Percentiles rank a stretch among this genome's conserved stretches.
phyloP scores from a whole-genome alignment of 257 asterid genomes.

The Salvia miltiorrhiza region DNA sequence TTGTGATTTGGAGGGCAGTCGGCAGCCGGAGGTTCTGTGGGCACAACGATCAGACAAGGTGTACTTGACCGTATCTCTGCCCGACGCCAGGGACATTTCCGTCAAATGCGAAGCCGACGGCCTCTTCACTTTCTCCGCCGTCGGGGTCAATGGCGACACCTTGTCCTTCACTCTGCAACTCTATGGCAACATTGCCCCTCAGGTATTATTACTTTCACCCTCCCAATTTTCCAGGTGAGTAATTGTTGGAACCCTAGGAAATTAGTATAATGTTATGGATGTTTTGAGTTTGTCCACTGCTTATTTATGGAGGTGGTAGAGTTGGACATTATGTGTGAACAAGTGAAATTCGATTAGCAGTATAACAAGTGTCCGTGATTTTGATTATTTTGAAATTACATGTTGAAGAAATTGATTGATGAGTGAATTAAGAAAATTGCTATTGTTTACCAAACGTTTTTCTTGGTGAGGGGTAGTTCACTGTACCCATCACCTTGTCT shows the following conservation, averaged over 20 bases:
- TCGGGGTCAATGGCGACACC: conserved; percentile 51
- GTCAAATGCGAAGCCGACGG: conserved; percentile 66
- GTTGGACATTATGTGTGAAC: neutral
- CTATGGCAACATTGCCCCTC: conserved; percentile 58
- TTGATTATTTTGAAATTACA: neutral
- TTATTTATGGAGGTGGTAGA: neutral
- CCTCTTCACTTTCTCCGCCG: conserved; percentile 62
- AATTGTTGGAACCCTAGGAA: neutral
- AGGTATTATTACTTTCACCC: conserved; percentile 44
- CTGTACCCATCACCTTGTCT: neutral
- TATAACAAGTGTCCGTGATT: neutral
- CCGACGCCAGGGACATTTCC: conserved; percentile 73
- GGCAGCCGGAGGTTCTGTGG: conserved; percentile 92
- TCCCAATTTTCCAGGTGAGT: neutral
- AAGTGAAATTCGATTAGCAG: neutral
- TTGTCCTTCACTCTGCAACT: conserved; percentile 60
- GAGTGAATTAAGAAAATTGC: neutral
- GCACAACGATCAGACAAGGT: conserved; percentile 83
- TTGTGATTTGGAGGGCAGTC: conserved; percentile 35
- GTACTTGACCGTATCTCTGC: conserved; percentile 71
- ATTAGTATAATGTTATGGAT: neutral
- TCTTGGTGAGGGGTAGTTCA: neutral
- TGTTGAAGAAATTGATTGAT: neutral
- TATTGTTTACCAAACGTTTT: neutral
- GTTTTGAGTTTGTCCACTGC: neutral